Conservation (phyloP, 2,329 filamentous ascomycete genomes). For the Tolypocladium pustulatum region DNA sequence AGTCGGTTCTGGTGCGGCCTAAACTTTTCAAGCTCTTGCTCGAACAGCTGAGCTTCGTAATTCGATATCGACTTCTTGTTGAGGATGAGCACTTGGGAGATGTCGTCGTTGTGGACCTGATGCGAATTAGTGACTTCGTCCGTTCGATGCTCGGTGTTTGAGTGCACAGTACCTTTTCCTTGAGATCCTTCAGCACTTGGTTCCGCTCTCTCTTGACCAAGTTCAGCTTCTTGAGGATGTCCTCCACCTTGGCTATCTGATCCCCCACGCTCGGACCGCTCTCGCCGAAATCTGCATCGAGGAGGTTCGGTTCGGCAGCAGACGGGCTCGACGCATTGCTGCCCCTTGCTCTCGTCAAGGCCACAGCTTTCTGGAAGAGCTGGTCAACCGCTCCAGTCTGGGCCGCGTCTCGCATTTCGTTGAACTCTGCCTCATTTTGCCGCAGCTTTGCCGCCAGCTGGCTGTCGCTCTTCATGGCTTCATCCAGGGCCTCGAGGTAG, state of each 20-base stretch:
- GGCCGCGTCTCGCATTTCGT: slow-evolving; percentile 87
- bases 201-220: slow-evolving; percentile 84
- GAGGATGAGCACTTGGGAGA: slow-evolving; percentile 90
- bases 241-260: slow-evolving; percentile 82
- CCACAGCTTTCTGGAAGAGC: slow-evolving; percentile 78
- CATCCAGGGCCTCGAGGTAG: slow-evolving; percentile 81
- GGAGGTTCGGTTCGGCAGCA: slow-evolving; percentile 59
- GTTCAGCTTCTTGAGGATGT: slow-evolving; percentile 81
- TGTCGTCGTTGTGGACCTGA: slow-evolving; percentile 90
- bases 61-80: slow-evolving; percentile 96
- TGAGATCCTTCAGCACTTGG: slow-evolving; percentile 90
- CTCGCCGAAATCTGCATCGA: slow-evolving; percentile 90
- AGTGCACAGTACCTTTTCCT: slow-evolving; percentile 65
- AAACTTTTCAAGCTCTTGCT: slow-evolving; percentile 96
- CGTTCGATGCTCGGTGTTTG: no score
- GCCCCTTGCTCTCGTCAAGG: slow-evolving; percentile 59
- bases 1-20: slow-evolving; percentile 84
- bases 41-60: slow-evolving; percentile 85
- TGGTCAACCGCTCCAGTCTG: slow-evolving; percentile 80
- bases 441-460: slow-evolving; percentile 75
- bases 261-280: slow-evolving; percentile 71
- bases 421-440: slow-evolving; percentile 80
- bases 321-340: slow-evolving; percentile 52
- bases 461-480: slow-evolving; percentile 76
- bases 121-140: slow-evolving; percentile 9